phyloP scores from a whole-genome alignment of 345 rosid genomes.

The Kernera saxatilis region DNA sequence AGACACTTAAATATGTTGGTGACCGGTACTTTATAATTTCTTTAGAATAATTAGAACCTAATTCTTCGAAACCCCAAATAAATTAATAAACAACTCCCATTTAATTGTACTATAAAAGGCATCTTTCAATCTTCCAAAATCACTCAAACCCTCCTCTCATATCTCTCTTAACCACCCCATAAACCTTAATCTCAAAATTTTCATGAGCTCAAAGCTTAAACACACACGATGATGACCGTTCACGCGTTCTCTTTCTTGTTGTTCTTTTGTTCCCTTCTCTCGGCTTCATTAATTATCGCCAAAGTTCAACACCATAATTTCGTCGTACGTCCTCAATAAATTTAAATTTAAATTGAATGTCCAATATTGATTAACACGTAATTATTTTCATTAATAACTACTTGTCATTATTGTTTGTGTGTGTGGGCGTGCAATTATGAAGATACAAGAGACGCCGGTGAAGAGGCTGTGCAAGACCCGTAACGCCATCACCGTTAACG shows the following conservation, averaged over 20 bases:
- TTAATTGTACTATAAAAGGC: slow-evolving; percentile 9
- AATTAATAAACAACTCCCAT: not conserved
- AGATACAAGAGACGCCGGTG: slow-evolving; percentile 83
- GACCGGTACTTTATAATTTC: slow-evolving; percentile 20
- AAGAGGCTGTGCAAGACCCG: slow-evolving; percentile 93
- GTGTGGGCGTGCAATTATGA: not conserved
- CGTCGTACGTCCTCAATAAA: slow-evolving; percentile 44
- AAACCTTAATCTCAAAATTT: not conserved
- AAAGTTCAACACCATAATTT: slow-evolving; percentile 61
- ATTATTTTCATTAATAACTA: not conserved
- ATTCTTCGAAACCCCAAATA: slow-evolving; percentile 8
- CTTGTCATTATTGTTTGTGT: not conserved
- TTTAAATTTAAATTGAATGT: not conserved
- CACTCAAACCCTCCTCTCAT: slow-evolving; percentile 8
- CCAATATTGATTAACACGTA: not conserved
- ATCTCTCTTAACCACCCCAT: slow-evolving; percentile 9
- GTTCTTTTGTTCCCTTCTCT: slow-evolving; percentile 38
- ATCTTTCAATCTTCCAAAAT: not conserved
- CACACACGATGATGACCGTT: not conserved
- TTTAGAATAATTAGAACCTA: slow-evolving; percentile 14
- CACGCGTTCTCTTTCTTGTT: slow-evolving; percentile 3
- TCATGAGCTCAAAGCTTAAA: not conserved
- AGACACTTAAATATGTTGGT: slow-evolving; percentile 30
- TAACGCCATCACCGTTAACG: slow-evolving; percentile 73
- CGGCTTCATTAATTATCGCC: slow-evolving; percentile 39